phyloP scores from a whole-genome alignment of 2,329 filamentous ascomycete genomes.

The Arthrobotrys entomopaga region DNA sequence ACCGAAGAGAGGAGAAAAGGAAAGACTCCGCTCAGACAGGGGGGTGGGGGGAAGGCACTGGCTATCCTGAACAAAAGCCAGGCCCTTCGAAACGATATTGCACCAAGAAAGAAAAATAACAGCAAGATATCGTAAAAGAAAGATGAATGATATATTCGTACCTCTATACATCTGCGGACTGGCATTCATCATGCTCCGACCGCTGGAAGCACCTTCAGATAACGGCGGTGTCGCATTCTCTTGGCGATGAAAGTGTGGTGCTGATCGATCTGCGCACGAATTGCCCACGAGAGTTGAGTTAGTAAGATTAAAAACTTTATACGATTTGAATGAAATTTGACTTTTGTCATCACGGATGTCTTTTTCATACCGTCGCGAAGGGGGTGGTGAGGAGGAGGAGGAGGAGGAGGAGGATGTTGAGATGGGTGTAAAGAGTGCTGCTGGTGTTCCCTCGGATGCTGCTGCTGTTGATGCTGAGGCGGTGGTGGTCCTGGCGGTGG shows the following conservation, averaged over 20 bases:
- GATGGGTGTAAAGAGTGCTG: constrained; percentile 31
- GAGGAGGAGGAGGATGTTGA: constrained; percentile 19
- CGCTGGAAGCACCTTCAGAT: constrained; percentile 42
- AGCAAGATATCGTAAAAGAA: background rate
- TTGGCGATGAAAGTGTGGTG: constrained; percentile 51
- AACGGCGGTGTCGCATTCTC: constrained; percentile 52
- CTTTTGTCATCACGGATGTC: constrained; percentile 4
- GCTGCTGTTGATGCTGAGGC: constrained; percentile 14
- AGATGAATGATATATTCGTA: constrained; percentile 18
- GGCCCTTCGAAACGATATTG: constrained; percentile 11
- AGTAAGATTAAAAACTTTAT: constrained; percentile 34
- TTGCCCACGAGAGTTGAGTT: constrained; percentile 33
- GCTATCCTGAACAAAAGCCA: constrained; percentile 18
- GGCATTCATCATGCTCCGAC: constrained; percentile 48
- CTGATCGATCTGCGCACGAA: constrained; percentile 52
- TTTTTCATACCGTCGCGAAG: constrained; percentile 51
- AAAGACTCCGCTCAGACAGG: constrained; percentile 49
- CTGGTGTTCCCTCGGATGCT: constrained; percentile 16
- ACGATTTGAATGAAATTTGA: too few relatives aligned
- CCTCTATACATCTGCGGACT: constrained; percentile 55
- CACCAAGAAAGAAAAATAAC: background rate
- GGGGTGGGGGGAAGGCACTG: constrained; percentile 12
- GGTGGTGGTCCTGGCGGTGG: constrained; percentile 16
- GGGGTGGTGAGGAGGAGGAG: constrained; percentile 23
- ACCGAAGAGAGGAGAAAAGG: constrained; percentile 54